Evolutionary conservation across 192 early-diverging fungal species (phyloP).

Genomic region (Allomyces javanicus): DNA sequence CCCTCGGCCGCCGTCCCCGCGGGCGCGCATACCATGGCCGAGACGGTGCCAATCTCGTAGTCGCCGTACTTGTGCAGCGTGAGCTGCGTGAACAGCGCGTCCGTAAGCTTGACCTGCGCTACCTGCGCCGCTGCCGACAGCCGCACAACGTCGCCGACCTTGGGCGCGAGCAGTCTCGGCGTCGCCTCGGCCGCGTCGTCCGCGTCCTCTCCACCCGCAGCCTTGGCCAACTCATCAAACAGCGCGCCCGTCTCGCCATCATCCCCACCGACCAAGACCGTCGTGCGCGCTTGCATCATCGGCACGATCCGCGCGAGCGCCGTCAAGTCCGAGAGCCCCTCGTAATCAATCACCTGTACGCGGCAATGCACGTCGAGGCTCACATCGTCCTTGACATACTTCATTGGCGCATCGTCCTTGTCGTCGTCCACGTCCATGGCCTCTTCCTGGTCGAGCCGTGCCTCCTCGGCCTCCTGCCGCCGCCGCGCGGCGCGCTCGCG

Average conservation of each 20-base stretch:
- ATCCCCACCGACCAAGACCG: neutral
- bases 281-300: neutral
- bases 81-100: slow-evolving; percentile 50
- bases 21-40: neutral
- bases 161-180: slow-evolving; percentile 64
- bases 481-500: slow-evolving; percentile 8
- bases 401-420: slow-evolving; percentile 39
- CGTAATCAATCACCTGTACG: slow-evolving; percentile 72
- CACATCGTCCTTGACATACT: slow-evolving; percentile 42
- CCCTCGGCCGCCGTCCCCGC: neutral
- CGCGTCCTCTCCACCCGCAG: neutral
- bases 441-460: slow-evolving; percentile 15
- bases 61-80: slow-evolving; percentile 1
- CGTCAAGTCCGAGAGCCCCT: slow-evolving; percentile 72
- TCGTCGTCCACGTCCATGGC: slow-evolving; percentile 10
- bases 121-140: slow-evolving; percentile 75
- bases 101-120: slow-evolving; percentile 69
- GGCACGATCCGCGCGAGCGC: slow-evolving; percentile 71
- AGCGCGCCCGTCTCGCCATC: neutral
- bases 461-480: slow-evolving; percentile 16
- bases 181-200: slow-evolving; percentile 16
- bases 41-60: neutral
- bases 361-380: slow-evolving; percentile 45
- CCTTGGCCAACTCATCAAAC: neutral
- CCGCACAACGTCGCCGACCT: slow-evolving; percentile 64